Evolutionary conservation across 345 rosid species (phyloP).

Genomic region (Eucalyptus globulus): DNA sequence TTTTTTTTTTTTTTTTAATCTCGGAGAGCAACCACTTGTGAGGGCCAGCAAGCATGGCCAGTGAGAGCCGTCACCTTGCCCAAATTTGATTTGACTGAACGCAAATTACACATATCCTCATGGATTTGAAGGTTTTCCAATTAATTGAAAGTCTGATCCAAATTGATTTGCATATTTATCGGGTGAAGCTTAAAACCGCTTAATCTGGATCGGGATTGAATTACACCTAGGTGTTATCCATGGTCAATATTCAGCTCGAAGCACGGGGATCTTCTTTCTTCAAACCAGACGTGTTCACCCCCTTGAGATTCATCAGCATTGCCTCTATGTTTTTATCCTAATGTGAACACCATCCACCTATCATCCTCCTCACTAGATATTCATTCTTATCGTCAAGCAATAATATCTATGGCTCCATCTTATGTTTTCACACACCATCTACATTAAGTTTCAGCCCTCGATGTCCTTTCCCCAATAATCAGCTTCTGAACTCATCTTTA

Average conservation of each 20-base stretch:
- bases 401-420: background rate
- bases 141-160: background rate
- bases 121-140: background rate
- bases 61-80: too few relatives aligned
- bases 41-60: background rate
- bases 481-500: background rate
- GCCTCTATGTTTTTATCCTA: background rate
- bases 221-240: background rate
- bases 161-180: background rate
- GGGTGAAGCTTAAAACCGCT: background rate
- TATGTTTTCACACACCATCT: background rate
- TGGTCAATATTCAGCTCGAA: background rate
- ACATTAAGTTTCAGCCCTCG: background rate
- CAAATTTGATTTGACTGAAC: background rate
- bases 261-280: background rate
- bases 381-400: background rate
- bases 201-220: background rate
- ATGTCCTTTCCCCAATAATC: background rate
- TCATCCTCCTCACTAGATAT: too few relatives aligned
- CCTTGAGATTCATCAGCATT: background rate
- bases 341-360: background rate
- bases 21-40: background rate
- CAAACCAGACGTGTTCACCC: background rate
- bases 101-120: background rate
- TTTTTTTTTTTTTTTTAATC: too few relatives aligned